Percentiles rank a stretch among this genome's conserved stretches.
These are phyloP conservation scores for Arxiozyma slooffiae DNA, from an alignment of 1,139 yeast genomes.

Conservation along the genomic window DNA sequence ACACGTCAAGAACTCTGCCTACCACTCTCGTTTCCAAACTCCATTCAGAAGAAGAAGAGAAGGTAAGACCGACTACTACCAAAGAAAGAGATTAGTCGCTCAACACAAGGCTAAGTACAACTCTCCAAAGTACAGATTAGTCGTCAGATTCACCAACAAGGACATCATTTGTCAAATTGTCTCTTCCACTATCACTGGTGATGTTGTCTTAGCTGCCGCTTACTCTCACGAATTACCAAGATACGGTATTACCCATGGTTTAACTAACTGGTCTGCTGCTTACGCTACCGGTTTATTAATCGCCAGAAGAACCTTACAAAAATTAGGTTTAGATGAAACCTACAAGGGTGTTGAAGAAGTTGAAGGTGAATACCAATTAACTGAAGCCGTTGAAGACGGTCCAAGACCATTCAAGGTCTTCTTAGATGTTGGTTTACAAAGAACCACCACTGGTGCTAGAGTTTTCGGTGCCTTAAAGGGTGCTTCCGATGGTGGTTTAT, in stretches of 20 bases:
- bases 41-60: conserved; percentile 99
- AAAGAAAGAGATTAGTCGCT: conserved; percentile 98
- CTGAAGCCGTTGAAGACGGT: conserved; percentile 98
- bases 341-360: conserved; percentile 98
- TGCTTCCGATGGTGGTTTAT: conserved; percentile 99
- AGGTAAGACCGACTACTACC: conserved; percentile 99
- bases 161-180: conserved; percentile 97
- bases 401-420: conserved; percentile 99
- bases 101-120: conserved; percentile 99
- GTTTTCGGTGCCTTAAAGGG: conserved; percentile 99
- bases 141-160: conserved; percentile 99
- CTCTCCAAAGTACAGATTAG: conserved; percentile 99
- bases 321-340: conserved; percentile 97
- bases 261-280: conserved; percentile 99
- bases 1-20: conserved; percentile 70
- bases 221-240: conserved; percentile 98
- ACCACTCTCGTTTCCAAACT: conserved; percentile 99
- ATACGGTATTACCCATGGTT: conserved; percentile 97
- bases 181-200: conserved; percentile 96
- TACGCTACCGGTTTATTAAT: conserved; percentile 97
- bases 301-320: conserved; percentile 98
- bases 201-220: conserved; percentile 92
- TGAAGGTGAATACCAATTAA: conserved; percentile 96
- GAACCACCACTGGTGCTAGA: conserved; percentile 99
- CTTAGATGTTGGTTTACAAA: conserved; percentile 98